Evolutionary conservation across 352 stramenopile genomes (phyloP).

Genomic region (Phytophthora uliginosa): DNA sequence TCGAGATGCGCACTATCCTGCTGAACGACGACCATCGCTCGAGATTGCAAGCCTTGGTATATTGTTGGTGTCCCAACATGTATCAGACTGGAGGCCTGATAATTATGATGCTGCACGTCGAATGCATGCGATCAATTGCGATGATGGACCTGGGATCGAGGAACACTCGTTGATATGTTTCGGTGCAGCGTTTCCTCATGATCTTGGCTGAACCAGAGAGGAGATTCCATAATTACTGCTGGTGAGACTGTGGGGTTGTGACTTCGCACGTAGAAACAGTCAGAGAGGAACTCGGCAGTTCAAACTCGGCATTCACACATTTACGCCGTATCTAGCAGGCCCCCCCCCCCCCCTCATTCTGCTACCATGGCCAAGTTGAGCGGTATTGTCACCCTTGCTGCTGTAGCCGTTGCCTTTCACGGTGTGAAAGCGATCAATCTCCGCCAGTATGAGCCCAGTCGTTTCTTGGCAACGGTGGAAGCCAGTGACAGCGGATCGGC

Average conservation of each 20-base stretch:
- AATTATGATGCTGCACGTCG: no score
- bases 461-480: slow-evolving; percentile 8
- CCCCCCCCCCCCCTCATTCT: neutral
- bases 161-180: neutral
- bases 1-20: neutral
- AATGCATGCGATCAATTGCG: neutral
- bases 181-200: neutral
- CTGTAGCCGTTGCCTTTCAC: neutral
- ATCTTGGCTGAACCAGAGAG: neutral
- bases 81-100: no score
- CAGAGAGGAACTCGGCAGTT: neutral
- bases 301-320: neutral
- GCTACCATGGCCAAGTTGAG: slow-evolving; percentile 14
- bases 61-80: no score
- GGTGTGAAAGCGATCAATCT: slow-evolving; percentile 15
- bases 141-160: neutral
- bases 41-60: no score
- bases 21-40: neutral
- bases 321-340: neutral
- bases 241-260: neutral
- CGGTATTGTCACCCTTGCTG: slow-evolving; percentile 5
- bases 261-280: neutral
- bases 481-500: slow-evolving; percentile 21
- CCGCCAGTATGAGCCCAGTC: slow-evolving; percentile 9
- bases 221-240: neutral